Conservation (phyloP, 2,329 filamentous ascomycete genomes). For the Claviceps pazoutovae region DNA sequence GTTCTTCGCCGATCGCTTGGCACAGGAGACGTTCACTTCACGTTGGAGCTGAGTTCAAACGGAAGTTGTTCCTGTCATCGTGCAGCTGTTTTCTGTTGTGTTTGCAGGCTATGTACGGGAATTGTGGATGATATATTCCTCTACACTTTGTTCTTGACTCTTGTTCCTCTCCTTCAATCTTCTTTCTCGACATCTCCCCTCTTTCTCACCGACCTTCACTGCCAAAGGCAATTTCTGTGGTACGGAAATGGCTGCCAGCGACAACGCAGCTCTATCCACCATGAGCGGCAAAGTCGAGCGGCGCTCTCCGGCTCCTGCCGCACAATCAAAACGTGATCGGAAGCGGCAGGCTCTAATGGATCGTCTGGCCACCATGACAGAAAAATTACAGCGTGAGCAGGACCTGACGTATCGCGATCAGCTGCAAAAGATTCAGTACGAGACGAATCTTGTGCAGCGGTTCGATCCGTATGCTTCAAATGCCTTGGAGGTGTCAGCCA, state of each 20-base stretch:
- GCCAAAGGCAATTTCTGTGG: background rate
- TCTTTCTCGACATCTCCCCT: background rate
- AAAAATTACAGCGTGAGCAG: constrained; percentile 65
- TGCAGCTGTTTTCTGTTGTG: background rate
- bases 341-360: constrained; percentile 72
- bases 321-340: constrained; percentile 79
- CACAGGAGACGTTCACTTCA: background rate
- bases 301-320: constrained; percentile 22
- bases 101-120: background rate
- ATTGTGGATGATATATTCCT: background rate
- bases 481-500: constrained; percentile 57
- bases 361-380: constrained; percentile 59
- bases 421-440: constrained; percentile 79
- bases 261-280: constrained; percentile 19
- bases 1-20: background rate
- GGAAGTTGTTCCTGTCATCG: background rate
- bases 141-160: background rate
- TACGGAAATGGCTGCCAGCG: constrained; percentile 25
- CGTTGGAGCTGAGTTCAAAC: background rate
- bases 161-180: background rate
- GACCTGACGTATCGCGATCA: constrained; percentile 80
- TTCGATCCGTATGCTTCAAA: constrained; percentile 67
- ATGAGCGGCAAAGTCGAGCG: constrained; percentile 21
- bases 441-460: constrained; percentile 73
- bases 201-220: background rate